phyloP scores from a whole-genome alignment of 2,329 filamentous ascomycete genomes.

The Aureobasidium mangrovei region DNA sequence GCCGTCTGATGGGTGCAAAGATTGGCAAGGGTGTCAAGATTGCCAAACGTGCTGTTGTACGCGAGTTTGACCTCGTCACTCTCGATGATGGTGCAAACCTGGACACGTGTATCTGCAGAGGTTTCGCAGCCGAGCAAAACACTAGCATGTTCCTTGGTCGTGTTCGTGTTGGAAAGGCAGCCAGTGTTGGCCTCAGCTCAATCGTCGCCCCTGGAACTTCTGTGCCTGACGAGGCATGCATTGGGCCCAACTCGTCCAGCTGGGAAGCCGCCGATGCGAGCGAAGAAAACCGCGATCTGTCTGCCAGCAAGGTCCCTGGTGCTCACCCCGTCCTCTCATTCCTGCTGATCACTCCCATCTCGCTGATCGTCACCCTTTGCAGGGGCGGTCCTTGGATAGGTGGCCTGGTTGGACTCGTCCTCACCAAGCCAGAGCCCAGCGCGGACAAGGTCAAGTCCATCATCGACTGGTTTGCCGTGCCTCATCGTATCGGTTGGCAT shows the following conservation, averaged over 20 bases:
- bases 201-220: conserved; percentile 44
- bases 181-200: conserved; percentile 41
- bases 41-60: conserved; percentile 34
- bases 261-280: conserved; percentile 44
- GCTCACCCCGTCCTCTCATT: conserved; percentile 39
- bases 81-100: conserved; percentile 44
- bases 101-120: conserved; percentile 41
- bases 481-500: conserved; percentile 41
- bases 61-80: conserved; percentile 51
- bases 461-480: conserved; percentile 43
- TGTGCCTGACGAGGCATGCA: conserved; percentile 42
- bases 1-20: conserved; percentile 44
- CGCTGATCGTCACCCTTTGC: conserved; percentile 33
- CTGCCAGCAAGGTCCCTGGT: conserved; percentile 30
- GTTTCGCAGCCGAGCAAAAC: conserved; percentile 49
- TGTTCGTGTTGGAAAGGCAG: conserved; percentile 42
- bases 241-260: conserved; percentile 50
- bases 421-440: conserved; percentile 27
- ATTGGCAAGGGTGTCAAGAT: conserved; percentile 46
- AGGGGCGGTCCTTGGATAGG: conserved; percentile 38
- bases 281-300: conserved; percentile 41
- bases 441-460: conserved; percentile 34
- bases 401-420: conserved; percentile 38
- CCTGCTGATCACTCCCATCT: conserved; percentile 38
- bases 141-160: conserved; percentile 49